Conservation (phyloP, 805 yeast species). For the Sugiyamaella qingdaonensis region DNA sequence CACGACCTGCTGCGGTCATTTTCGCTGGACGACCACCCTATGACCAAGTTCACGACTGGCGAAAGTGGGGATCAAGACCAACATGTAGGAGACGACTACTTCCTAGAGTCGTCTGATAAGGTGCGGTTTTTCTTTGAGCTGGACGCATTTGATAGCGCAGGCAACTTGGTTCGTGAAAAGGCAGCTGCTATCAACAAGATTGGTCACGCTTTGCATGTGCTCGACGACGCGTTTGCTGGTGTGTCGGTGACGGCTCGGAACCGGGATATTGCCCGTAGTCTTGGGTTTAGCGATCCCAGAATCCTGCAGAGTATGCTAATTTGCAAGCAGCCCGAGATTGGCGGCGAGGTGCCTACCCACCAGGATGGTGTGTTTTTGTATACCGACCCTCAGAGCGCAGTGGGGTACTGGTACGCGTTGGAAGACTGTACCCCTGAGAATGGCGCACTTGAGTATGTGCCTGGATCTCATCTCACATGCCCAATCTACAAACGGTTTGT, state of each 20-base stretch:
- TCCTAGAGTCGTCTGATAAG: slow-evolving; percentile 64
- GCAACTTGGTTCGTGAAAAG: slow-evolving; percentile 50
- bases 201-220: slow-evolving; percentile 70
- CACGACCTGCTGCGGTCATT: slow-evolving; percentile 44
- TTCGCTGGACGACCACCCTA: slow-evolving; percentile 56
- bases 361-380: slow-evolving; percentile 70
- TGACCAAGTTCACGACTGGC: slow-evolving; percentile 64
- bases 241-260: slow-evolving; percentile 52
- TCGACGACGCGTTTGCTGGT: slow-evolving; percentile 45
- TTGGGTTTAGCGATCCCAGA: slow-evolving; percentile 59
- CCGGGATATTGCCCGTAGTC: slow-evolving; percentile 45
- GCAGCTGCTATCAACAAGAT: slow-evolving; percentile 65
- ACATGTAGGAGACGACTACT: slow-evolving; percentile 72
- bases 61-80: slow-evolving; percentile 38
- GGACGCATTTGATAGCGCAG: slow-evolving; percentile 55
- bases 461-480: slow-evolving; percentile 62
- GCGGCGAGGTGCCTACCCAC: slow-evolving; percentile 72
- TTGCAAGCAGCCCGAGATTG: slow-evolving; percentile 71
- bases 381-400: slow-evolving; percentile 65
- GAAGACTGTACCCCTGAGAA: slow-evolving; percentile 65
- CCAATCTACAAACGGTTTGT: slow-evolving; percentile 63
- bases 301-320: slow-evolving; percentile 77
- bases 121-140: slow-evolving; percentile 66
- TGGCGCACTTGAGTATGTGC: slow-evolving; percentile 66
- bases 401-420: slow-evolving; percentile 80